Base-by-base conservation (phyloP, 306 rosid genomes). In the Cicer arietinum region DNA sequence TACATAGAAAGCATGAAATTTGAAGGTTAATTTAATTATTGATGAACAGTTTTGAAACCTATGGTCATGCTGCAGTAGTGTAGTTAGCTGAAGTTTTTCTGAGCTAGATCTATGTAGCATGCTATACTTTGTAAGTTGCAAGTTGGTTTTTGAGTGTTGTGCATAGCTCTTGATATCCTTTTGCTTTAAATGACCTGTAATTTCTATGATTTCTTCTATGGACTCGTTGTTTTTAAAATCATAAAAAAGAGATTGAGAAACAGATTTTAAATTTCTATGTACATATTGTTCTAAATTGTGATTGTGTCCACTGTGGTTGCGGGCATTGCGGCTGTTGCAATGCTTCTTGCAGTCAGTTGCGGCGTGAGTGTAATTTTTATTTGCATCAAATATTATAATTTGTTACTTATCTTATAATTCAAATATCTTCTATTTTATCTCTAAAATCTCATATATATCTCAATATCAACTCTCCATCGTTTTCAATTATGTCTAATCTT, bases 131-230 rank as follows among this genome's bases (percentile, higher is more conserved):
- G 70, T 39, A 42, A 62, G 35, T 53, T 44, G 75, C 10, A 54
- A 35, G 0, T 12, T n/a, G 8, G 43, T 62, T 46, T 71, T 45
- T 62, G 12, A 45, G 44, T n/a, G 65, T 69, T 69, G 35, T 46
- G 82, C 69, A 62, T 44, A 43, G 52, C 52, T 70, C 48, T 48
- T 61, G 76, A 42, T 13, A n/a, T 25, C 69, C 41, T 70, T 74
- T 40, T 40, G 22, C 17, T 30, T 71, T 22, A 40, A 84, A 61
- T 60, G 25, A 51, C 18, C 20, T 14, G 22, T 25, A 25, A 41
- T 16, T 39, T 25, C 37, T 18, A 42, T 22, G 12, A 43, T 54
- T 47, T 39, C 2, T 54, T 17, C 66, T 45, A 25, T 8, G 10
- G 48, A 6, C 6, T 79, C 14, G 4, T 71, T 52, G 10, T 69